A percentile compares a stretch with the other conserved stretches of the same genome.
Conservation (phyloP, 75 land plant genomes). For the Pinus taeda region DNA sequence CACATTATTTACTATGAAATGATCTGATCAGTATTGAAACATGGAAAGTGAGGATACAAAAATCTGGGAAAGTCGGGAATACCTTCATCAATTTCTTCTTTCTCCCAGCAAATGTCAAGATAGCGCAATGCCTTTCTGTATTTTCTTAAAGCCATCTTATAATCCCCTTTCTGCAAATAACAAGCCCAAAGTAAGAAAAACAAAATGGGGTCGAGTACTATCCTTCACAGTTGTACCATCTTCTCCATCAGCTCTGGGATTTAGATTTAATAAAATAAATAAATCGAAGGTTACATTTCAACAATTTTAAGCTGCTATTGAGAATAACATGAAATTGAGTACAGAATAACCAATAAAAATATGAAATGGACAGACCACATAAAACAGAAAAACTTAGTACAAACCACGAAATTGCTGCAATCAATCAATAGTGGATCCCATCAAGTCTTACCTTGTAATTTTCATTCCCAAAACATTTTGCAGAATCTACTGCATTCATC, state of each 20-base stretch:
- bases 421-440: neutral
- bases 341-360: neutral
- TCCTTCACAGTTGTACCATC: neutral
- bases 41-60: neutral
- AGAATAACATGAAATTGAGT: neutral
- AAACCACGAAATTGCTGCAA: neutral
- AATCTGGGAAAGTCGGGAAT: neutral
- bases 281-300: neutral
- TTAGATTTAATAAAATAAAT: neutral
- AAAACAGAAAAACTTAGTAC: neutral
- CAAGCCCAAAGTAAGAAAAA: neutral
- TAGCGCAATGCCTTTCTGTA: constrained; percentile 89
- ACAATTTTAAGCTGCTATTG: neutral
- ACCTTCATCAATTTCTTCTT: constrained; percentile 94
- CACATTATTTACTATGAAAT: neutral
- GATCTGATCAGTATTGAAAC: neutral
- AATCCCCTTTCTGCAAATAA: constrained; percentile 74
- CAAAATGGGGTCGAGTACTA: no score
- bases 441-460: constrained; percentile 55
- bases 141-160: constrained; percentile 86
- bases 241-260: neutral
- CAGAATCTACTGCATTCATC: constrained; percentile 78
- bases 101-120: constrained; percentile 97
- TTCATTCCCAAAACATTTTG: constrained; percentile 80
- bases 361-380: neutral